Base-by-base conservation (phyloP, 768 basidiomycete genomes). In the Mycena rebaudengoi region DNA sequence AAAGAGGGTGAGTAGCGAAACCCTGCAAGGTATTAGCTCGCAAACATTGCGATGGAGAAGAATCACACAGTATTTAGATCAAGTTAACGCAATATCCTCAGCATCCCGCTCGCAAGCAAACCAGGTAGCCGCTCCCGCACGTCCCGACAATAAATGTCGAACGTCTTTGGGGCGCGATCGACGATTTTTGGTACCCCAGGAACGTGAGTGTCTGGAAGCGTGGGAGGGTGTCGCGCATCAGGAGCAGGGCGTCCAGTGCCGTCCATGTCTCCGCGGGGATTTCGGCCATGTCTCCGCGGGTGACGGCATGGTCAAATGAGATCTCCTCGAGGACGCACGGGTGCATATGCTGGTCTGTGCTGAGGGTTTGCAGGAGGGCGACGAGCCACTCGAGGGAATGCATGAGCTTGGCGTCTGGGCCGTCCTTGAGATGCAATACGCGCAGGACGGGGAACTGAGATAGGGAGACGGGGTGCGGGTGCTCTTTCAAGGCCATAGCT, bases 231-330 rank as follows among this genome's bases (percentile, higher is more conserved):
- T 28, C 30, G n/a, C 2, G 40, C 33, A n/a, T 13, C 5, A 67
- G 57, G 28, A 67, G 29, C 18, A 59, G 40, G 16, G 37, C 26
- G 26, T 64, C 58, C 33, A 67, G 33, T 23, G 52, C 41, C 18
- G n/a, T 12, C 62, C 66, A 67, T 16, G 62, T 67, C 10, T 16
- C 11, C 0, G 35, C 43, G 18, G 62, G 62, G 1, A 67, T 49
- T 16, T 28, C 62, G 37, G 57, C 46, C 21, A 67, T 40, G 52
- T 60, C 62, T 25, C 35, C 21, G 16, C 58, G 62, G 23, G 51
- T 21, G 51, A 64, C 52, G 48, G 41, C 33, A 53, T 67, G 66
- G 41, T 64, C 59, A 44, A 67, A 10, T 33, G 48, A 37, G 43
- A 67, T 45, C 1, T 18, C 5, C 21, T 63, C 58, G 14, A 67